These are phyloP conservation scores for Cladosporium sphaerospermum DNA, from an alignment of 2,329 filamentous ascomycete species.

Conservation along the genomic window DNA sequence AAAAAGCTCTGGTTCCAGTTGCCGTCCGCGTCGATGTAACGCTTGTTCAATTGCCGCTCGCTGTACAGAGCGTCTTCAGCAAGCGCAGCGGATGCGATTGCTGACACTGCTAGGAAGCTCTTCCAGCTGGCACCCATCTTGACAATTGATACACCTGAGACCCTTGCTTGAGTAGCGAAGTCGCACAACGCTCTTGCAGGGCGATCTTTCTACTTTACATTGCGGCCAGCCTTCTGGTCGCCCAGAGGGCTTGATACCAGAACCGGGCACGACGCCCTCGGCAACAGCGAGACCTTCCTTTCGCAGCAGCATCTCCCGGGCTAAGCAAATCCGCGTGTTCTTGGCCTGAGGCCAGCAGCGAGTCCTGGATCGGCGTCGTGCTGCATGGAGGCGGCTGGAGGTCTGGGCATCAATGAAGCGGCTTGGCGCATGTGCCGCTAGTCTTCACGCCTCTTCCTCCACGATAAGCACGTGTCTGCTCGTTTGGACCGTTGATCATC, in stretches of 20 bases:
- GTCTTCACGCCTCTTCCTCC: not conserved
- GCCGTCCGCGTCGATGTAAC: constrained; percentile 19
- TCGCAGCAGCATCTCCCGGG: not conserved
- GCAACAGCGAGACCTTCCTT: constrained; percentile 3
- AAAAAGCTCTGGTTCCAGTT: constrained; percentile 47
- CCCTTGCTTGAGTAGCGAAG: not conserved
- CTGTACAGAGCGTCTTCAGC: constrained; percentile 21
- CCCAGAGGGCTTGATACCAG: not conserved
- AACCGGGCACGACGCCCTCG: not conserved
- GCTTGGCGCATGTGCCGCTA: not conserved
- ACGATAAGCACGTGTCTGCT: not conserved
- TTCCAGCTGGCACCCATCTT: constrained; percentile 1
- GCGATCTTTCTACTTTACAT: not conserved
- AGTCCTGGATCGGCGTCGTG: not conserved
- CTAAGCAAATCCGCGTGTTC: constrained; percentile 2
- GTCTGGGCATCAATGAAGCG: constrained; percentile 1
- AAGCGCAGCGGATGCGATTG: not conserved
- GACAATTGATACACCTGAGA: not conserved
- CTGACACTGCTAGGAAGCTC: not conserved
- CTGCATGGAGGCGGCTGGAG: constrained; percentile 1
- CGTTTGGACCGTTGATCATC: too few species aligned
- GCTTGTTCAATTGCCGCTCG: constrained; percentile 17
- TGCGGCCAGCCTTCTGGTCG: too few species aligned
- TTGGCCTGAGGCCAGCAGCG: not conserved
- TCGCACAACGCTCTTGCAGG: not conserved